Conservation (phyloP, 139 green algal genomes). For the Nannochloris sp. region DNA sequence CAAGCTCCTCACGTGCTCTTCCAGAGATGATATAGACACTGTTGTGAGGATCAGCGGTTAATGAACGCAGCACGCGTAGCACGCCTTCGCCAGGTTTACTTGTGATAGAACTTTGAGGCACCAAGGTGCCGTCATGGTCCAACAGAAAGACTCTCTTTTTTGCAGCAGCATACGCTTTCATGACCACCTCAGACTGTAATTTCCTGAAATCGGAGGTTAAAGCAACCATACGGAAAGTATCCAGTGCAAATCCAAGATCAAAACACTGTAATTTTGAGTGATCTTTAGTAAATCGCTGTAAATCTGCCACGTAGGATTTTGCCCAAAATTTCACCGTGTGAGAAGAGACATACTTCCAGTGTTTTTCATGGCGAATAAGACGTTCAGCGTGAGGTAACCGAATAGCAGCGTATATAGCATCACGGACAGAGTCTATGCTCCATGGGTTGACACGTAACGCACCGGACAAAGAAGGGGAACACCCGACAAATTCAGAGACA, state of each 20-base stretch:
- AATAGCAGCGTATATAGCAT: constrained; percentile 77
- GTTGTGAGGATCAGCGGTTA: constrained; percentile 74
- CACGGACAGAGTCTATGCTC: constrained; percentile 70
- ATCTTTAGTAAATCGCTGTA: constrained; percentile 57
- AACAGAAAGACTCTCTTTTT: constrained; percentile 77
- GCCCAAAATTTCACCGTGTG: constrained; percentile 96
- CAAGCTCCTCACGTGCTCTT: constrained; percentile 59
- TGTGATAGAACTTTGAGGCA: constrained; percentile 48
- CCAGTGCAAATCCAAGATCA: constrained; percentile 91
- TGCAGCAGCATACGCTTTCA: constrained; percentile 51
- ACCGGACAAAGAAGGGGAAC: constrained; percentile 84
- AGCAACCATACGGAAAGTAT: constrained; percentile 88
- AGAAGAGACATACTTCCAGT: constrained; percentile 90
- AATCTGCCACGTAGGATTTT: constrained; percentile 65
- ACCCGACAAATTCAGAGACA: constrained; percentile 97
- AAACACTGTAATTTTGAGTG: constrained; percentile 90
- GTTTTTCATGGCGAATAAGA: constrained; percentile 87
- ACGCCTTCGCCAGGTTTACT: constrained; percentile 27
- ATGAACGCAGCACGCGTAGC: constrained; percentile 42
- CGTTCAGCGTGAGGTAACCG: constrained; percentile 50
- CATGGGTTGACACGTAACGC: constrained; percentile 97
- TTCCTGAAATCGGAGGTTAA: constrained; percentile 90
- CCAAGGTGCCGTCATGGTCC: constrained; percentile 97
- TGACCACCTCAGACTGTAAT: constrained; percentile 55
- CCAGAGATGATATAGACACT: constrained; percentile 86